Base-by-base conservation (phyloP, 2,329 filamentous ascomycete species). In the Fusarium sp. region DNA sequence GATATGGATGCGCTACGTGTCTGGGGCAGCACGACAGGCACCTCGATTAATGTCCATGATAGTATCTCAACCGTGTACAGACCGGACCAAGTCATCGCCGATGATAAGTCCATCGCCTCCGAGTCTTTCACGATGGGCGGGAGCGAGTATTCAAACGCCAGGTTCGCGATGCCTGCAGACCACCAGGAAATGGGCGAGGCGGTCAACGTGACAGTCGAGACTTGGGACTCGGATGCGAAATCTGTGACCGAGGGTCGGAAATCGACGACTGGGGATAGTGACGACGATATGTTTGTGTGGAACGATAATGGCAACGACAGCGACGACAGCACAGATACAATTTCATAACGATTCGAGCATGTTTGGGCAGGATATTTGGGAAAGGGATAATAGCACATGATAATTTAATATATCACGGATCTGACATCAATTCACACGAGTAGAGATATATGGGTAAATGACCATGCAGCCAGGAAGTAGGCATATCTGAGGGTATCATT, bases 1-100 rank as follows among this genome's bases (percentile, higher is more conserved):
- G 77, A 73, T 3, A 50, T 81, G 51, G 69, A 67, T 4, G 66
- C 64, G 3, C 63, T 81, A 44, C 69, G 63, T 7, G 53, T 81
- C 13, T 70, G 65, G 36, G 72, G 74, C 6, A 74, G 71, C 57
- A 72, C 70, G 6, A 76, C 73, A 5, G 73, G 70, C 2, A 74
- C 72, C 3, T 78, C 76, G 0, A 62, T 80, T 32, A 74, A 76
- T 12, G 79, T 73, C 1, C 75, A 81, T 42, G 78, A 78, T 38
- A 76, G 78, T 40, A 71, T 74, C 26, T 78, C 76, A n/a, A 78
- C 74, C 2, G 72, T 77, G 10, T 76, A 74, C 35, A 61, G 67
- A 22, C 67, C 65, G 3, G 65, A 70, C 22, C 67, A 63, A 10
- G 73, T 79, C 44, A 73, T 78, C 32, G 69, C 72, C 5, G 76